phyloP scores from a whole-genome alignment of 148 eudicot species.

The Rheum nobile region DNA sequence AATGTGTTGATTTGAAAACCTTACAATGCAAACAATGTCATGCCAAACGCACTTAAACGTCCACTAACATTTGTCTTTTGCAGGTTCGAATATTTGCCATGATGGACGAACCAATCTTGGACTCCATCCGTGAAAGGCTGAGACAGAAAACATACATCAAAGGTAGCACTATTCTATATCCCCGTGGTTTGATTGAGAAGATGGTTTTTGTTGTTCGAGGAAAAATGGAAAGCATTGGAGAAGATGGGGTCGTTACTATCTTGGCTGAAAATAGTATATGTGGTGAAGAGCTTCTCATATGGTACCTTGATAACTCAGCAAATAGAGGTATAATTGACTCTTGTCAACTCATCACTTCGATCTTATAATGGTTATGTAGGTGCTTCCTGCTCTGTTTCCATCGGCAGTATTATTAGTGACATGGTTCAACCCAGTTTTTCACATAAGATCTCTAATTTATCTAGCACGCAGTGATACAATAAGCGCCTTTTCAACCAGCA shows the following conservation, averaged over 20 bases:
- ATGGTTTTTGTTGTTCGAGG: constrained; percentile 83
- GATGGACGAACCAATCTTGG: constrained; percentile 61
- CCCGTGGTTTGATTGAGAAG: constrained; percentile 54
- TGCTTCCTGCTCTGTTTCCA: not conserved
- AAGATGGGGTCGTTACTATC: constrained; percentile 28
- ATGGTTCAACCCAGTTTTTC: not conserved
- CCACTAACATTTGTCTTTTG: not conserved
- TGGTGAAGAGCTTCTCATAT: constrained; percentile 73
- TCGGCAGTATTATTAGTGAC: too few species aligned
- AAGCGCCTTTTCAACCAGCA: not conserved
- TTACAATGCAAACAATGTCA: not conserved
- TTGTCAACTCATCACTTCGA: not conserved
- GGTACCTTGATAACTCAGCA: constrained; percentile 69
- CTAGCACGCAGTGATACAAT: not conserved
- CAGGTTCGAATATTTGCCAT: constrained; percentile 63
- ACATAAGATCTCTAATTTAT: not conserved
- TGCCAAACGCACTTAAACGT: not conserved
- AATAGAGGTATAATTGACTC: constrained; percentile 33
- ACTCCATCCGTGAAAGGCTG: constrained; percentile 69
- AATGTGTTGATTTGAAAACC: too few species aligned
- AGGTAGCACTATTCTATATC: constrained; percentile 45
- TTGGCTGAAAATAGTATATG: constrained; percentile 58
- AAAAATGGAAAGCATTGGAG: constrained; percentile 57
- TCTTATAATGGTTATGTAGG: not conserved
- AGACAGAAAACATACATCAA: constrained; percentile 57